These are phyloP conservation scores for Sergeia podlipaevii DNA, from an alignment of 208 protist species.

Conservation along the genomic window DNA sequence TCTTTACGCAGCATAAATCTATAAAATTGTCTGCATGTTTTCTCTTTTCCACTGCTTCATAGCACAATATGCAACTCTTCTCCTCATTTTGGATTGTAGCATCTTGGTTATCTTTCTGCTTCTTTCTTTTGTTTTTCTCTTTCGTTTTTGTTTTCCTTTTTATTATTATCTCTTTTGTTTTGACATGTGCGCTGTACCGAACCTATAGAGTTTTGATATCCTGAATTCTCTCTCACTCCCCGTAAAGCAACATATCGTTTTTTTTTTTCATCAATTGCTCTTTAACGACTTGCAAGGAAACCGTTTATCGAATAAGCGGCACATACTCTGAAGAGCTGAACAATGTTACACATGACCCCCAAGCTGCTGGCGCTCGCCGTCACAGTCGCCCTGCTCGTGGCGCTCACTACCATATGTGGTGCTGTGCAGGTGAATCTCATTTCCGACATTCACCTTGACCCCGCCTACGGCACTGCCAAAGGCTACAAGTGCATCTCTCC, in stretches of 20 bases:
- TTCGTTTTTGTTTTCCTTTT: not conserved
- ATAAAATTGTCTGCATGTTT: no score
- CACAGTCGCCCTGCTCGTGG: no score
- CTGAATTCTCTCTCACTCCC: no score
- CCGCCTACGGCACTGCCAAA: slow-evolving; percentile 39
- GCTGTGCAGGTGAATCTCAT: slow-evolving; percentile 36
- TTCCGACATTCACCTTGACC: slow-evolving; percentile 84
- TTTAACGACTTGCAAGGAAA: no score
- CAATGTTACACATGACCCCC: not conserved
- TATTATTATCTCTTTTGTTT: slow-evolving; percentile 1
- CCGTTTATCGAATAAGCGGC: no score
- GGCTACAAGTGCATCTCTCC: slow-evolving; percentile 28
- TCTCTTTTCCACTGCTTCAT: no score
- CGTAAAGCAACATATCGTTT: no score
- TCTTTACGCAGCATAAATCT: no score
- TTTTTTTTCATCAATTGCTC: no score
- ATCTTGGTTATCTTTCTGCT: not conserved
- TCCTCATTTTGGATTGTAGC: slow-evolving; percentile 5
- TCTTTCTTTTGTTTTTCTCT: slow-evolving; percentile 1
- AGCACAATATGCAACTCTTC: slow-evolving; percentile 7
- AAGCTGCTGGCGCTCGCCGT: not conserved
- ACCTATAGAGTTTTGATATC: no score
- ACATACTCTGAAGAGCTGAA: not conserved
- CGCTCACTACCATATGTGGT: not conserved
- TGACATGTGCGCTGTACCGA: no score